These are phyloP conservation scores for Trichoderma atrobrunneum DNA, from an alignment of 2,329 filamentous ascomycete species.

Conservation along the genomic window DNA sequence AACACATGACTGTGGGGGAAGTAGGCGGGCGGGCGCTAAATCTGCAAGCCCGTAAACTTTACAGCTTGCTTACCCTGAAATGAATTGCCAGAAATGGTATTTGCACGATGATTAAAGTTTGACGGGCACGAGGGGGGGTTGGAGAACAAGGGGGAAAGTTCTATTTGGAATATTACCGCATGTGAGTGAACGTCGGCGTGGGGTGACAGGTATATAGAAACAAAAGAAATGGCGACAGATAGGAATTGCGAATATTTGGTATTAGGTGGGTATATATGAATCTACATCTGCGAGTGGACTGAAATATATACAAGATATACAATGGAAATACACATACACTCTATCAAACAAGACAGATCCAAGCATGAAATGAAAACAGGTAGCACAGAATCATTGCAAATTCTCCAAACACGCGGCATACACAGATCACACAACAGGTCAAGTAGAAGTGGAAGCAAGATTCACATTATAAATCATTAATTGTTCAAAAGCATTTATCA, in stretches of 20 bases:
- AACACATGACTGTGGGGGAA: slow-evolving; percentile 33
- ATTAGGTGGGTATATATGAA: not conserved
- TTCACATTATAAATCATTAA: slow-evolving; percentile 11
- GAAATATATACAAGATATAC: not conserved
- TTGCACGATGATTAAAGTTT: not conserved
- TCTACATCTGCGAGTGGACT: not conserved
- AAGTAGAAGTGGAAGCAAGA: not conserved
- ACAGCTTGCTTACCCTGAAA: slow-evolving; percentile 7
- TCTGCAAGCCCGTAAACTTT: not conserved
- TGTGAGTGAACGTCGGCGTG: not conserved
- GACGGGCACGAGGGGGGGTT: not conserved
- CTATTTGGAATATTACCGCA: not conserved
- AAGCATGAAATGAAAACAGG: not conserved
- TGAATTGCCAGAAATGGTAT: not conserved
- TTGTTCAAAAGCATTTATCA: slow-evolving; percentile 31
- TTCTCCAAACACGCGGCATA: too few species aligned
- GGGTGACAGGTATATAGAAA: too few species aligned
- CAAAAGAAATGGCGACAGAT: not conserved
- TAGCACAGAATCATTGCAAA: not conserved
- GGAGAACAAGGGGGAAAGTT: not conserved
- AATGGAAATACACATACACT: not conserved
- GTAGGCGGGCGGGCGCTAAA: not conserved
- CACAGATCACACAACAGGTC: not conserved
- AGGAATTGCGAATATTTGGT: not conserved
- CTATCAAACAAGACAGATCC: not conserved